Evolutionary conservation across 164 flowering plant species (phyloP).

Genomic region (Euptelea pleiosperma): DNA sequence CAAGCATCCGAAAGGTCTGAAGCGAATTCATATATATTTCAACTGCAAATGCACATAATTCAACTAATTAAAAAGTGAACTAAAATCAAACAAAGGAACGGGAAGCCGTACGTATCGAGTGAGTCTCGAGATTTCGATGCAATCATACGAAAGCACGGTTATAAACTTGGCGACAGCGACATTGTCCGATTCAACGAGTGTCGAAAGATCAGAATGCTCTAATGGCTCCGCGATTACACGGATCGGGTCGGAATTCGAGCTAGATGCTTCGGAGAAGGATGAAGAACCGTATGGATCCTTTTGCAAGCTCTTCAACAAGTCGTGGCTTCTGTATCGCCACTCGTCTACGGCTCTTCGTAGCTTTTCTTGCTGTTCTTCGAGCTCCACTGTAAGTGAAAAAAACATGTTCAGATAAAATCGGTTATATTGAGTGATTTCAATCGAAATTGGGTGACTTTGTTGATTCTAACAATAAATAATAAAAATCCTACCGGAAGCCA

Average conservation of each 20-base stretch:
- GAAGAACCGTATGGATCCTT: slow-evolving; percentile 9
- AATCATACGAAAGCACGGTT: slow-evolving; percentile 27
- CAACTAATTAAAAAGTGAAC: too few species aligned
- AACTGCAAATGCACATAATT: too few species aligned
- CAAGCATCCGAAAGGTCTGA: too few species aligned
- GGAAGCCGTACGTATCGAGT: slow-evolving; percentile 17
- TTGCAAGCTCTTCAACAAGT: slow-evolving; percentile 15
- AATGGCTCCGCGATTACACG: slow-evolving; percentile 19
- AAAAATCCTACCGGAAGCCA: neutral
- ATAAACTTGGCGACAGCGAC: slow-evolving; percentile 25
- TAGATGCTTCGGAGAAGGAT: slow-evolving; percentile 6
- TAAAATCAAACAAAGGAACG: neutral
- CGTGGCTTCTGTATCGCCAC: slow-evolving; percentile 19
- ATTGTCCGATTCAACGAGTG: slow-evolving; percentile 23
- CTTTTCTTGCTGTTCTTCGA: slow-evolving; percentile 33
- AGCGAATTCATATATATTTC: too few species aligned
- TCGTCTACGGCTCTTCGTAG: slow-evolving; percentile 27
- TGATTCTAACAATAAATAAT: neutral
- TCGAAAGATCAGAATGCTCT: slow-evolving; percentile 16
- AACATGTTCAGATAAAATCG: neutral
- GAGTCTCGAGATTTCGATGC: slow-evolving; percentile 27
- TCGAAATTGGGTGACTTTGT: neutral
- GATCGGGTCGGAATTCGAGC: slow-evolving; percentile 20
- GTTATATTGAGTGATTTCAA: neutral
- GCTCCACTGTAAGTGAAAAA: slow-evolving; percentile 14